Percentiles rank a stretch among this genome's conserved stretches.
Conservation (phyloP, 768 basidiomycete genomes). For the Kwoniella dejecticola region DNA sequence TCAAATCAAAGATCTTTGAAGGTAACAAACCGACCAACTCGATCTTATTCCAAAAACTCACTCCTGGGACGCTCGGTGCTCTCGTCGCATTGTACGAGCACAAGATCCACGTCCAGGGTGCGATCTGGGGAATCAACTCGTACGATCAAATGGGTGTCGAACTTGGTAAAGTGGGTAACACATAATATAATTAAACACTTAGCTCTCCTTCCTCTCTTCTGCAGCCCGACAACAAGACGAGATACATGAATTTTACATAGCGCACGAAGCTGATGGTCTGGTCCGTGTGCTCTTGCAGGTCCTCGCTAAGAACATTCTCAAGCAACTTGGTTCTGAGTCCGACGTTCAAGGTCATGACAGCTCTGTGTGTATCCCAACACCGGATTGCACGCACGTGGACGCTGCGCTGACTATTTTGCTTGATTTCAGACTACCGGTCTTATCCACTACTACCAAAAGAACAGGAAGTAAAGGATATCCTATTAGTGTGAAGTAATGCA, state of each 20-base stretch:
- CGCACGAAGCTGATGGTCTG: no score
- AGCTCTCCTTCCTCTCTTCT: no score
- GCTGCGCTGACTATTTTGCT: conserved; percentile 8
- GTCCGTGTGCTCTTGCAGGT: conserved; percentile 59
- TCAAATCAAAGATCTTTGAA: conserved; percentile 97
- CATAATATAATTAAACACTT: no score
- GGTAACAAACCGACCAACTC: conserved; percentile 97
- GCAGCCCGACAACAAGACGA: no score
- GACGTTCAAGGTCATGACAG: conserved; percentile 85
- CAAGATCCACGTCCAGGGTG: conserved; percentile 98
- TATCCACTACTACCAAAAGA: conserved; percentile 94
- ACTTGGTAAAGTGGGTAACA: conserved; percentile 69
- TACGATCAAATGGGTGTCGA: conserved; percentile 99
- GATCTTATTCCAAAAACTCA: conserved; percentile 89
- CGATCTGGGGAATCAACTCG: conserved; percentile 97
- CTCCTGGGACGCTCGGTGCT: conserved; percentile 80
- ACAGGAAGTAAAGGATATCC: conserved; percentile 59
- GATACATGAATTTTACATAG: no score
- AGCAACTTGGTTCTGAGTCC: conserved; percentile 66
- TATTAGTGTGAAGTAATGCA: neutral
- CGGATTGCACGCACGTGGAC: neutral
- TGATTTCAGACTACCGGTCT: conserved; percentile 78
- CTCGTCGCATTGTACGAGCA: conserved; percentile 63
- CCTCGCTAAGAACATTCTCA: conserved; percentile 91
- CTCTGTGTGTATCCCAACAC: conserved; percentile 60